phyloP scores from a whole-genome alignment of 495 filamentous ascomycete genomes.

The Talaromyces thailandensis region DNA sequence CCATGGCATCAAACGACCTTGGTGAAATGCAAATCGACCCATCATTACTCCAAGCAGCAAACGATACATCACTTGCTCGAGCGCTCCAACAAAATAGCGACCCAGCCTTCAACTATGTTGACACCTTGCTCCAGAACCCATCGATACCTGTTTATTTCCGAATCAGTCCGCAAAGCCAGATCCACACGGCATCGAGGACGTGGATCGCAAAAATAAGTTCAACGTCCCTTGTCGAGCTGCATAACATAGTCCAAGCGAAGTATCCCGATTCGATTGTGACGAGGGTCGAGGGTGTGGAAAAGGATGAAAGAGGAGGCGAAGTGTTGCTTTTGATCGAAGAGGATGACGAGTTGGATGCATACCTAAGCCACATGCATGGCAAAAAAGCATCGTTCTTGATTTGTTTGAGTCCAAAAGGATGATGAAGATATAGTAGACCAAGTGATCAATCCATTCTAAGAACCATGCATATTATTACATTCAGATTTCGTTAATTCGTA shows the following conservation, averaged over 20 bases:
- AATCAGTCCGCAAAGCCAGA: conserved; percentile 43
- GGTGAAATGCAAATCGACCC: conserved; percentile 60
- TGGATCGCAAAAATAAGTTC: conserved; percentile 55
- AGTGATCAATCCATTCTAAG: background rate
- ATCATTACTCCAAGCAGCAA: conserved; percentile 42
- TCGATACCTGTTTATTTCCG: conserved; percentile 57
- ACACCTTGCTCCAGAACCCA: conserved; percentile 21
- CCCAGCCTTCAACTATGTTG: conserved; percentile 27
- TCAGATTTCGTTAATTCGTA: conserved; percentile 4
- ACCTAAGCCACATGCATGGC: conserved; percentile 52
- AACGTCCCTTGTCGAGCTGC: conserved; percentile 47
- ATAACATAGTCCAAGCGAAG: conserved; percentile 42
- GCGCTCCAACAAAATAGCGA: conserved; percentile 30
- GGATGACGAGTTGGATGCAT: conserved; percentile 62
- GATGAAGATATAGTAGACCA: background rate
- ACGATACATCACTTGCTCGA: conserved; percentile 34
- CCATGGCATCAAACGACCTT: conserved; percentile 32
- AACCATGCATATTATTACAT: conserved; percentile 2
- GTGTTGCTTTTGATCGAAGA: conserved; percentile 50
- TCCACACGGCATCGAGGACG: conserved; percentile 35
- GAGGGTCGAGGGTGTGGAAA: conserved; percentile 57
- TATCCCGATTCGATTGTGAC: conserved; percentile 46
- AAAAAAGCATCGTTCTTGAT: conserved; percentile 62
- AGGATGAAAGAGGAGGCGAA: conserved; percentile 48
- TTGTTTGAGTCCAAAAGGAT: conserved; percentile 19